Percentiles rank a stretch among this genome's conserved stretches.
phyloP scores from a whole-genome alignment of 306 rosid genomes.

The Lathyrus aphaca region DNA sequence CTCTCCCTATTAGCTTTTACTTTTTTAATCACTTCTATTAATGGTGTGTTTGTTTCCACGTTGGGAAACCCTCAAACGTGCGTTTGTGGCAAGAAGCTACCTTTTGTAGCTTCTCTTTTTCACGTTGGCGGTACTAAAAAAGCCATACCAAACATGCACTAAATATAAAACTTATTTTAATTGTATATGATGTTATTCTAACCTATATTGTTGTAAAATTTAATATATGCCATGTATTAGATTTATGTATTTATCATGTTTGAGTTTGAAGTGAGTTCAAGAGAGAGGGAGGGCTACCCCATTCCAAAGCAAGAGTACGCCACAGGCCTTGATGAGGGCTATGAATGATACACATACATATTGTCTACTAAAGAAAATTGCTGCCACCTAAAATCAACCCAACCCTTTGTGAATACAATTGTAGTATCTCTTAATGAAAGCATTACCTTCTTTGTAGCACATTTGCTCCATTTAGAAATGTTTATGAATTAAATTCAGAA shows the following conservation, averaged over 20 bases:
- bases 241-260: not conserved
- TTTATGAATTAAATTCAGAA: slow-evolving; percentile 2
- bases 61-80: no score
- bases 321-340: no score
- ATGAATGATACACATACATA: no score
- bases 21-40: not conserved
- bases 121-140: no score
- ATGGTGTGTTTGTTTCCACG: no score
- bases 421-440: not conserved
- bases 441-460: not conserved
- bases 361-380: no score
- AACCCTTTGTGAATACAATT: not conserved
- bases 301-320: no score
- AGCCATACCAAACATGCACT: no score
- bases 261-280: not conserved
- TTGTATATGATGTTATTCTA: not conserved
- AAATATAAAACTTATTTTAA: not conserved
- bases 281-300: no score
- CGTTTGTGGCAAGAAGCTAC: no score
- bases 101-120: no score
- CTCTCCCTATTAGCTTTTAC: not conserved
- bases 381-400: not conserved
- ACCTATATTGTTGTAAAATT: no score
- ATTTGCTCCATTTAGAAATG: not conserved
- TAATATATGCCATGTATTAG: not conserved